A percentile compares a stretch with the other conserved stretches of the same genome.
Conservation (phyloP, 352 stramenopile genomes). For the Albugo candida region DNA sequence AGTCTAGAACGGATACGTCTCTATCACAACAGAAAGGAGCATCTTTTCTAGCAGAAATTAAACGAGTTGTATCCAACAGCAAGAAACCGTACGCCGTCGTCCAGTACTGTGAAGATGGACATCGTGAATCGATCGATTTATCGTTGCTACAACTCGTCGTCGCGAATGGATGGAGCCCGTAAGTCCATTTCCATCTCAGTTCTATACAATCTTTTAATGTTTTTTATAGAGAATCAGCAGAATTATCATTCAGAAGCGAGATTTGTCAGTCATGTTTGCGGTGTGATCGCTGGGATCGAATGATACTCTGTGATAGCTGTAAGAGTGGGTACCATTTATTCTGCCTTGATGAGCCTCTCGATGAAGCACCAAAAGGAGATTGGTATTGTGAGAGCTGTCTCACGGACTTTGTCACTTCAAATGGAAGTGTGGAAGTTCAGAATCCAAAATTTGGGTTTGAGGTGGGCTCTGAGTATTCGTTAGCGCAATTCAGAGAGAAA, state of each 20-base stretch:
- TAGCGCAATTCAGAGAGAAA: constrained; percentile 65
- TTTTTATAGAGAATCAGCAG: constrained; percentile 21
- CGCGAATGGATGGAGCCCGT: constrained; percentile 60
- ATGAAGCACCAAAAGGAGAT: constrained; percentile 35
- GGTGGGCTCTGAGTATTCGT: constrained; percentile 60
- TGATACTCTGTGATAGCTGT: constrained; percentile 66
- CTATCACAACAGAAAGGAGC: constrained; percentile 11
- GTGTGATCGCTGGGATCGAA: constrained; percentile 57
- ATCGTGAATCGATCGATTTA: constrained; percentile 32
- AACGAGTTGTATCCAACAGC: constrained; percentile 36
- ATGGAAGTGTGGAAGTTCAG: no score
- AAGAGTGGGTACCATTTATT: constrained; percentile 71
- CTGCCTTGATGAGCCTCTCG: constrained; percentile 37
- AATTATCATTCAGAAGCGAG: constrained; percentile 58
- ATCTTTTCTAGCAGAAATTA: constrained; percentile 32
- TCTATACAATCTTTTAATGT: neutral
- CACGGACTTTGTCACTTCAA: neutral
- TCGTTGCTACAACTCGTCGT: constrained; percentile 57
- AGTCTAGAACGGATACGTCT: no score
- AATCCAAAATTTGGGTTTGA: constrained; percentile 71
- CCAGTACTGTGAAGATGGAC: constrained; percentile 36
- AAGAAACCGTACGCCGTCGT: constrained; percentile 64
- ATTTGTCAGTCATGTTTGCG: constrained; percentile 71
- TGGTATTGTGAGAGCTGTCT: constrained; percentile 70
- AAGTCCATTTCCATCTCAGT: constrained; percentile 1